A percentile compares a stretch with the other conserved stretches of the same genome.
Conservation (phyloP, 495 filamentous ascomycete genomes). For the Podospora pseudocomata region DNA sequence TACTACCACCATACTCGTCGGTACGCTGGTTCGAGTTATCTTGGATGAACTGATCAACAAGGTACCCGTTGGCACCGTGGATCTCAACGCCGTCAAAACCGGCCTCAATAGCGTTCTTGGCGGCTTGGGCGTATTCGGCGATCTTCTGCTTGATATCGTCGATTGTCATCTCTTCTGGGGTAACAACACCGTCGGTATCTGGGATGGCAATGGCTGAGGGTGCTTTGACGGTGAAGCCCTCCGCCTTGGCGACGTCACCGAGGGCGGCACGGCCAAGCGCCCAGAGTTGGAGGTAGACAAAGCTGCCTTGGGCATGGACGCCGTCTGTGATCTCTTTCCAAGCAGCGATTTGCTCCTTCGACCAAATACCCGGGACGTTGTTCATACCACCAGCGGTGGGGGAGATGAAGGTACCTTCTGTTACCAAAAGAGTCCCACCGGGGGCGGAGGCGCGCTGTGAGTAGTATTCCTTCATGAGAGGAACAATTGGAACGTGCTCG, state of each 20-base stretch:
- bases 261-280: constrained; percentile 58
- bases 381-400: constrained; percentile 47
- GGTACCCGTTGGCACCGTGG: constrained; percentile 70
- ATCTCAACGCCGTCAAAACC: constrained; percentile 79
- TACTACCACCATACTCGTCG: constrained; percentile 66
- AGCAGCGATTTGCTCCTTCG: constrained; percentile 53
- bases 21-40: constrained; percentile 59
- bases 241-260: constrained; percentile 36
- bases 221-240: constrained; percentile 43
- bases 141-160: constrained; percentile 58
- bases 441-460: constrained; percentile 51
- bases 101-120: constrained; percentile 60
- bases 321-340: constrained; percentile 63
- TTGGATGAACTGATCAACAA: constrained; percentile 72
- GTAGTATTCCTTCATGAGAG: constrained; percentile 56
- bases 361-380: constrained; percentile 64
- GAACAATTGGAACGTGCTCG: constrained; percentile 45
- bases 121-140: constrained; percentile 55
- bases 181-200: constrained; percentile 24
- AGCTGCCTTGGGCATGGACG: constrained; percentile 61
- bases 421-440: constrained; percentile 60
- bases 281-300: constrained; percentile 68
- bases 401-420: constrained; percentile 64
- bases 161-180: constrained; percentile 49
- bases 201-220: constrained; percentile 46